Evolutionary conservation across 495 filamentous ascomycete genomes (phyloP).

Genomic region (Pyrenula aspistea): DNA sequence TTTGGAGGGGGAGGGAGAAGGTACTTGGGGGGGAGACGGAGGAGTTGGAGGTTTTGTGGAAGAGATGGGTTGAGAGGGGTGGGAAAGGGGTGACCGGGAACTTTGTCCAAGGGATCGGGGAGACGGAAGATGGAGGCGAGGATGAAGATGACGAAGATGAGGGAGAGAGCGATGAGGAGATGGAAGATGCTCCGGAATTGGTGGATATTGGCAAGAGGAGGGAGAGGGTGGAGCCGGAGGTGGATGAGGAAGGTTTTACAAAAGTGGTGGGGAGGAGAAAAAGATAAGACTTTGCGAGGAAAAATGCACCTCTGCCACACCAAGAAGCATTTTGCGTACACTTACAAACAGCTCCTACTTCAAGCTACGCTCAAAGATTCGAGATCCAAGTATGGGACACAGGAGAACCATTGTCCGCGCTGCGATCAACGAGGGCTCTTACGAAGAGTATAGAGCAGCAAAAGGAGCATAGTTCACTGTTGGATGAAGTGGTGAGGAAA

Average conservation of each 20-base stretch:
- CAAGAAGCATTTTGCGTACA: too few relatives aligned
- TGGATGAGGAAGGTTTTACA: slow-evolving; percentile 94
- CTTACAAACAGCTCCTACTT: too few relatives aligned
- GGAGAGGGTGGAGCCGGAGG: slow-evolving; percentile 57
- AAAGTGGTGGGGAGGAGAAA: slow-evolving; percentile 69
- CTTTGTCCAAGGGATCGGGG: slow-evolving; percentile 46
- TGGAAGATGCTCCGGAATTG: slow-evolving; percentile 58
- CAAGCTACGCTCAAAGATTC: too few relatives aligned
- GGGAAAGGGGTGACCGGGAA: slow-evolving; percentile 34
- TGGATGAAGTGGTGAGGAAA: too few relatives aligned
- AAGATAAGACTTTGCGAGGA: too few relatives aligned
- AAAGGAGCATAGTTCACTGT: too few relatives aligned
- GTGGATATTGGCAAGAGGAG: slow-evolving; percentile 31
- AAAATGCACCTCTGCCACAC: too few relatives aligned
- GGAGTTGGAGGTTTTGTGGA: slow-evolving; percentile 55
- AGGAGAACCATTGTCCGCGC: too few relatives aligned
- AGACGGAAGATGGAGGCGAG: slow-evolving; percentile 35
- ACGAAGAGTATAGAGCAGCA: too few relatives aligned
- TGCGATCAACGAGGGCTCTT: too few relatives aligned
- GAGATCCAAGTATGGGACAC: too few relatives aligned
- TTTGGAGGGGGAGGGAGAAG: slow-evolving; percentile 53
- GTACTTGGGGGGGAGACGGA: slow-evolving; percentile 51
- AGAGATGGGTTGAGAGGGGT: slow-evolving; percentile 46
- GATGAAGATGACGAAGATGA: slow-evolving; percentile 46
- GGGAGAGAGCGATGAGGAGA: slow-evolving; percentile 53